These are phyloP conservation scores for Dillenia turbinata DNA, from an alignment of 164 flowering plant genomes.

Conservation along the genomic window DNA sequence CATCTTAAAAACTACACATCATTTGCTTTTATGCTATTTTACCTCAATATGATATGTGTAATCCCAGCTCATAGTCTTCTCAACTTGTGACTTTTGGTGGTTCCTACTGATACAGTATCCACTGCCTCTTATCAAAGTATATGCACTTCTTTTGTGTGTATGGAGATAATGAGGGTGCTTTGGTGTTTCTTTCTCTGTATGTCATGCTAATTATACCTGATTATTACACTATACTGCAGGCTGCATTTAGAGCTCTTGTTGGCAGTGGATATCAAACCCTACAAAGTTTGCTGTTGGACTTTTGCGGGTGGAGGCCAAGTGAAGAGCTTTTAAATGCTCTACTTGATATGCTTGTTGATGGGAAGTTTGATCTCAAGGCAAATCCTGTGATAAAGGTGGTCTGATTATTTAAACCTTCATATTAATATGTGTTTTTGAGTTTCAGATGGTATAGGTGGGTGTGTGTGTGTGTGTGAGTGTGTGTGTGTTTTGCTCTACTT, in stretches of 20 bases:
- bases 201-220: background rate
- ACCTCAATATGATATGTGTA: no score
- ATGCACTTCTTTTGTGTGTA: no score
- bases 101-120: no score
- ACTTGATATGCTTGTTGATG: constrained; percentile 98
- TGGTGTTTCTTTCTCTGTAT: background rate
- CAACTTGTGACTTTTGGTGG: no score
- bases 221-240: constrained; percentile 37
- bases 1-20: no score
- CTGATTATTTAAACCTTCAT: background rate
- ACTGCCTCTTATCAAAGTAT: no score
- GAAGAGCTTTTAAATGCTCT: constrained; percentile 71
- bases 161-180: background rate
- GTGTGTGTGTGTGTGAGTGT: no score
- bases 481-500: no score
- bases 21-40: no score
- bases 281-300: constrained; percentile 84
- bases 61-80: no score
- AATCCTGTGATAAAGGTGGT: constrained; percentile 71
- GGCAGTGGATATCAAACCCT: constrained; percentile 86
- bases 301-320: constrained; percentile 73
- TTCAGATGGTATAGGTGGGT: no score
- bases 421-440: background rate
- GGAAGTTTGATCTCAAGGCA: constrained; percentile 62
- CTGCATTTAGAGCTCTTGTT: constrained; percentile 84